Percentiles rank a stretch among this genome's conserved stretches.
These are phyloP conservation scores for Shiraia sp. DNA, from an alignment of 2,329 filamentous ascomycete species.

Conservation along the genomic window DNA sequence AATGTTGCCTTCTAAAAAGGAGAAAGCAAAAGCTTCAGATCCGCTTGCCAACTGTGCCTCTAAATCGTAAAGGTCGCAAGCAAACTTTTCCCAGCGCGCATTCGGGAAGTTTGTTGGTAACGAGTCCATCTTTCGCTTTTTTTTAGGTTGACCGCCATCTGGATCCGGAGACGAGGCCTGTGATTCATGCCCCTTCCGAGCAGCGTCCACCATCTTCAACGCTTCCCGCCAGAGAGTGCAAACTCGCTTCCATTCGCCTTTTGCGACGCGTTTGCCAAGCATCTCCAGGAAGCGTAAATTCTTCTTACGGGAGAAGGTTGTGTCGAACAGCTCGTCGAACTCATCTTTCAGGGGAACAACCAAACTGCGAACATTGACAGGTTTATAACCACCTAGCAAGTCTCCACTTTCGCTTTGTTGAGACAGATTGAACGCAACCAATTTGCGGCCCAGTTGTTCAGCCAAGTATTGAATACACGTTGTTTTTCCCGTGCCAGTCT, in stretches of 20 bases:
- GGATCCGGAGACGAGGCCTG: constrained; percentile 42
- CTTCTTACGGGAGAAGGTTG: constrained; percentile 84
- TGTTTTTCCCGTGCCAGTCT: constrained; percentile 98
- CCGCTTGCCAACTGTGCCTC: constrained; percentile 76
- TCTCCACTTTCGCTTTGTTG: constrained; percentile 99
- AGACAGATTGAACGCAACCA: constrained; percentile 92
- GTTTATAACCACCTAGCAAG: constrained; percentile 93
- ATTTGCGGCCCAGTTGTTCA: constrained; percentile 77
- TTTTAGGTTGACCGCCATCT: constrained; percentile 66
- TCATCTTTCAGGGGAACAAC: constrained; percentile 90
- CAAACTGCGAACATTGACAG: constrained; percentile 84
- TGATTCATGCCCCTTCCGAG: constrained; percentile 47
- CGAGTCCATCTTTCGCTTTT: constrained; percentile 68
- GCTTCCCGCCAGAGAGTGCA: constrained; percentile 88
- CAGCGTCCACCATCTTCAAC: constrained; percentile 77
- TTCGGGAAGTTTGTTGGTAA: constrained; percentile 59
- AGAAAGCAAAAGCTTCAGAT: constrained; percentile 82
- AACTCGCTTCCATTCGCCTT: constrained; percentile 84
- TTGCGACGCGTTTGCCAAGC: constrained; percentile 76
- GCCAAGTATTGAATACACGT: constrained; percentile 94
- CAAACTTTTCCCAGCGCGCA: constrained; percentile 80
- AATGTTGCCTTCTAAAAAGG: constrained; percentile 94
- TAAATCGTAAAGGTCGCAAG: constrained; percentile 73
- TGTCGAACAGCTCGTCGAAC: constrained; percentile 85
- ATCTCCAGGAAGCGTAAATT: constrained; percentile 82